Base-by-base conservation (phyloP, 345 rosid genomes). In the Gossypium turneri region DNA sequence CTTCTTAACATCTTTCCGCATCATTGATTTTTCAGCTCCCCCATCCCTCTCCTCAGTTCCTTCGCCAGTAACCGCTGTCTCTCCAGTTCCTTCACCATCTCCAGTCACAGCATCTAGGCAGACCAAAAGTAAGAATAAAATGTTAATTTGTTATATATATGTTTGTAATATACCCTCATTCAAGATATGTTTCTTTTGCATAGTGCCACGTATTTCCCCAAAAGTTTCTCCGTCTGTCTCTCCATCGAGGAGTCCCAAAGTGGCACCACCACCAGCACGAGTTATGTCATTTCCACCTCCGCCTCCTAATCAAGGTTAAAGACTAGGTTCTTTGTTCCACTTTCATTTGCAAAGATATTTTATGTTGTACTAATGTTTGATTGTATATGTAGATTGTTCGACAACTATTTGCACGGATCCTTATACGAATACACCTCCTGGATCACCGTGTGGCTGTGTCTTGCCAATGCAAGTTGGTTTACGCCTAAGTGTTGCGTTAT, bases 391-490 rank as follows among this genome's bases (percentile, higher is more conserved):
- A 95, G 99, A 95, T 88, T 95, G 99, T 84, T 78, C 86, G 22
- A 58, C 89, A 79, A 88, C 85, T 48, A 73, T 85, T 73, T 95
- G 99, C 86, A 60, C 82, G 17, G 97, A 93, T 56, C 98, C 98
- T 2, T 90, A 80, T 70, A 88, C 99, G 74, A 95, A 93, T 80
- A 91, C 93, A 75, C 96, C 95, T 76, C 97, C 98, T 15, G 99
- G 97, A 25, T 85, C 99, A 22, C 97, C 94, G 34, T 95, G 99
- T 87, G 89, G 88, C 67, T 95, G 98, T 75, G 97, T 93, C 75
- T 85, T 86, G 90, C 99, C 99, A 62, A 91, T 95, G 88, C 94
- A 93, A 84, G 94, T 93, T 70, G 94, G 88, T 78, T 82, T 95
- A 55, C 85, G 90, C 45, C 90, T 95, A 29, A 84, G 83, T 80